A percentile compares a stretch with the other conserved stretches of the same genome.
Evolutionary conservation across 2,329 filamentous ascomycete species (phyloP).

Genomic region (Sclerotinia nivalis): DNA sequence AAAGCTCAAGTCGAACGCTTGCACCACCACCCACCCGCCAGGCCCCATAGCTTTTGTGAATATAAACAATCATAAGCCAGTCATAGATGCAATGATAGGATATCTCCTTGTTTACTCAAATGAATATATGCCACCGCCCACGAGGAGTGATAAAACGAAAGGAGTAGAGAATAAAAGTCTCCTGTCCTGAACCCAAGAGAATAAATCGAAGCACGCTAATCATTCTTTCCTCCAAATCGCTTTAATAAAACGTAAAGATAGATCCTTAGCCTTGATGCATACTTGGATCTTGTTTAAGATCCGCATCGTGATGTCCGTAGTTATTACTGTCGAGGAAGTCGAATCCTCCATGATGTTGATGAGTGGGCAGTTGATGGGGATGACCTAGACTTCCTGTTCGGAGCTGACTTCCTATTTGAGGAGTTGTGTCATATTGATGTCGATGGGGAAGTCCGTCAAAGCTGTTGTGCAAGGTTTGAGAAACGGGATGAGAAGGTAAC

Average conservation of each 20-base stretch:
- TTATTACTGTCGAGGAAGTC: conserved; percentile 9
- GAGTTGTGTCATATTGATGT: conserved; percentile 9
- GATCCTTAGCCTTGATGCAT: conserved; percentile 5
- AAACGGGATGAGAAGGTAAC: not conserved
- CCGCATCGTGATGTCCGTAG: not conserved
- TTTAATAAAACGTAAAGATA: not conserved
- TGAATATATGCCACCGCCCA: not conserved
- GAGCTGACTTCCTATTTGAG: conserved; percentile 26
- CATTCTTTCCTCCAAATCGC: not conserved
- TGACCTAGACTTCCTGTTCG: conserved; percentile 31
- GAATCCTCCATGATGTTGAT: conserved; percentile 3
- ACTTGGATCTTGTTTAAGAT: conserved; percentile 11
- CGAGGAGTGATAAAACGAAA: not conserved
- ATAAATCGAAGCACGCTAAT: not conserved
- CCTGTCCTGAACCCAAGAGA: not conserved
- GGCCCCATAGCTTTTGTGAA: not conserved
- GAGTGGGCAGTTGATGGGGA: conserved; percentile 26
- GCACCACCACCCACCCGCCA: not conserved
- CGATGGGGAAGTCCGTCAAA: conserved; percentile 19
- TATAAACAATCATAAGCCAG: not conserved
- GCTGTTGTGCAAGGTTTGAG: not conserved
- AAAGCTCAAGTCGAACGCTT: not conserved
- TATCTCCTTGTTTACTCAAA: not conserved
- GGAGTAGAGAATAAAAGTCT: not conserved
- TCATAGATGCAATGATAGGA: not conserved